Conservation (phyloP, 2,329 filamentous ascomycete genomes). For the Beauveria bassiana region DNA sequence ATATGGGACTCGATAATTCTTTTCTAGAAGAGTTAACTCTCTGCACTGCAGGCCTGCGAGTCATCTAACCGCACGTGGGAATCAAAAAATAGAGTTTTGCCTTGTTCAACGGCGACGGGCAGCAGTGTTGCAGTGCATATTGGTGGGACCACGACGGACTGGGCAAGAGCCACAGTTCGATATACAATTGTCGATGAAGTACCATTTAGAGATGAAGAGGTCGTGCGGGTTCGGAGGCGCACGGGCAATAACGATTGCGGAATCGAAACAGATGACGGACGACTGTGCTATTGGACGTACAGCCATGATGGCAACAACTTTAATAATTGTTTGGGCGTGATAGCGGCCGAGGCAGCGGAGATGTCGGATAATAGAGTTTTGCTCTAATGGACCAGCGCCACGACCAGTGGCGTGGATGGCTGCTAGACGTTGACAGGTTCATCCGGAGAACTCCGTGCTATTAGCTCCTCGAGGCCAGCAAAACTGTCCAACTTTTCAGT, state of each 20-base stretch:
- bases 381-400: not conserved
- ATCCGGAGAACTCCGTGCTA: constrained; percentile 2
- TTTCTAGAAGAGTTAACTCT: not conserved
- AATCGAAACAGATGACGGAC: not conserved
- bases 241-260: not conserved
- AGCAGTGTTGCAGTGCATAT: constrained; percentile 8
- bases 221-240: not conserved
- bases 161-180: not conserved
- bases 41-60: not conserved
- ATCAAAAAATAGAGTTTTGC: constrained; percentile 7
- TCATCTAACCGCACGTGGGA: not conserved
- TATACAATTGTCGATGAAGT: not conserved
- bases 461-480: not conserved
- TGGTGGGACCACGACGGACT: not conserved
- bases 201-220: not conserved
- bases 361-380: constrained; percentile 3
- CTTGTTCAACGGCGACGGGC: not conserved
- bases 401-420: not conserved
- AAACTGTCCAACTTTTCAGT: not conserved
- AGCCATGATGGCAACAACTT: too few relatives aligned
- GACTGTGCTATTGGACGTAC: not conserved
- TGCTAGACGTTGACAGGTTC: not conserved
- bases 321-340: not conserved
- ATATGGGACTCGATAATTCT: not conserved
- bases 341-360: not conserved